phyloP scores from a whole-genome alignment of 495 filamentous ascomycete species.

The Penicillium samsonianum region DNA sequence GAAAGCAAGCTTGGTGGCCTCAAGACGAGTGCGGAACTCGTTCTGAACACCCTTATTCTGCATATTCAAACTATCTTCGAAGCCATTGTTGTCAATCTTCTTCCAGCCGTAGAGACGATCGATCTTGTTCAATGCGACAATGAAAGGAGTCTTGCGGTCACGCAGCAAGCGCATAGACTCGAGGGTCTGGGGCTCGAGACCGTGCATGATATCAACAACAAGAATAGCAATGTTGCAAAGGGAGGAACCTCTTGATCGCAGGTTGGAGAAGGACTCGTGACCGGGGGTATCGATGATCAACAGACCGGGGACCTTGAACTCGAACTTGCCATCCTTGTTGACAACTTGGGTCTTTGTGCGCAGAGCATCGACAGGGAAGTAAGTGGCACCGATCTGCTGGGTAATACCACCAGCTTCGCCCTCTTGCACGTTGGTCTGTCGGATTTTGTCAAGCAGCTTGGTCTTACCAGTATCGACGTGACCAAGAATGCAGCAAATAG shows the following conservation, averaged over 20 bases:
- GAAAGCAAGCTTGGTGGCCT: conserved; percentile 90
- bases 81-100: conserved; percentile 96
- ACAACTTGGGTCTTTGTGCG: conserved; percentile 88
- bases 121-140: conserved; percentile 99
- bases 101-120: conserved; percentile 99
- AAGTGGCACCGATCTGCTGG: conserved; percentile 99
- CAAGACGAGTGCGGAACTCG: conserved; percentile 89
- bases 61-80: conserved; percentile 83
- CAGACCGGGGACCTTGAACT: conserved; percentile 97
- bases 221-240: conserved; percentile 99
- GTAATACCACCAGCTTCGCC: conserved; percentile 99
- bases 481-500: conserved; percentile 99
- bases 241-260: conserved; percentile 92
- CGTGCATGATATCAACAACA: conserved; percentile 99
- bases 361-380: conserved; percentile 96
- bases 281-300: conserved; percentile 98
- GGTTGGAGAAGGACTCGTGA: conserved; percentile 99
- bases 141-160: conserved; percentile 95
- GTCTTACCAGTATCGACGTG: conserved; percentile 99
- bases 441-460: conserved; percentile 97
- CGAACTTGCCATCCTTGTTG: conserved; percentile 85
- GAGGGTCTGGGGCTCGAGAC: conserved; percentile 94
- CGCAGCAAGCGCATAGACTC: conserved; percentile 95
- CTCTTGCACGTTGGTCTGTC: conserved; percentile 98
- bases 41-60: conserved; percentile 94